Base-by-base conservation (phyloP, 1,284 basidiomycete species). In the Afroboletus lepidellus region DNA sequence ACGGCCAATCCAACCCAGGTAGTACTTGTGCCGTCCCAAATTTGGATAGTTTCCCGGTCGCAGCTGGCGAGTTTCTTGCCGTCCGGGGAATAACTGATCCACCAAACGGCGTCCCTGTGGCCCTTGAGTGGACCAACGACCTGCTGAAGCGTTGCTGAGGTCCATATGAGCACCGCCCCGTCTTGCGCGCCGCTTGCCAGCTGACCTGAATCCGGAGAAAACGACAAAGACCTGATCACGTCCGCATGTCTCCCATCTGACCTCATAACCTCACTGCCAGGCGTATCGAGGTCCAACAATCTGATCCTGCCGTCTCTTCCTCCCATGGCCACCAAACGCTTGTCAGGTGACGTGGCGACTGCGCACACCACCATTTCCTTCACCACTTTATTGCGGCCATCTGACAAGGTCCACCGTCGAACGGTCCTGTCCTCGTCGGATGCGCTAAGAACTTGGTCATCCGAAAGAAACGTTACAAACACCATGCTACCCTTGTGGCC, bases 131-230 rank as follows among this genome's bases (percentile, higher is more conserved):
- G 59, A 30, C 44, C 56, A 8, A 50, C 39, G 6, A 54, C 18
- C 25, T 20, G 39, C 34, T 47, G 23, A 34, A 62, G 57, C 8
- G 44, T 37, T 2, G 33, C 11, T 0, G 48, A 21, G 15, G 53
- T 54, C 63, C 61, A 71, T 62, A 47, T 61, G 69, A 36, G 4
- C 33, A 63, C 49, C 6, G 38, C 43, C 50, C 64, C 62, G 12
- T 63, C 55, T 8, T 49, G 47, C 5, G 54, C 54, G 12, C 61
- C 64, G 7, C 60, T 63, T 6, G 57, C 57, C 38, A 66, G 27
- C 8, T 41, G 37, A 16, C 15, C 54, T 9, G 60, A 55, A 30
- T 66, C 50, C 1, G 60, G 60, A 7, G 61, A 62, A 41, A 63
- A 64, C 0, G 62, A 41, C 42, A 63, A 15, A 5, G 61, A 66